Conservation (phyloP, 352 stramenopile species). For the Globisporangium nunn region DNA sequence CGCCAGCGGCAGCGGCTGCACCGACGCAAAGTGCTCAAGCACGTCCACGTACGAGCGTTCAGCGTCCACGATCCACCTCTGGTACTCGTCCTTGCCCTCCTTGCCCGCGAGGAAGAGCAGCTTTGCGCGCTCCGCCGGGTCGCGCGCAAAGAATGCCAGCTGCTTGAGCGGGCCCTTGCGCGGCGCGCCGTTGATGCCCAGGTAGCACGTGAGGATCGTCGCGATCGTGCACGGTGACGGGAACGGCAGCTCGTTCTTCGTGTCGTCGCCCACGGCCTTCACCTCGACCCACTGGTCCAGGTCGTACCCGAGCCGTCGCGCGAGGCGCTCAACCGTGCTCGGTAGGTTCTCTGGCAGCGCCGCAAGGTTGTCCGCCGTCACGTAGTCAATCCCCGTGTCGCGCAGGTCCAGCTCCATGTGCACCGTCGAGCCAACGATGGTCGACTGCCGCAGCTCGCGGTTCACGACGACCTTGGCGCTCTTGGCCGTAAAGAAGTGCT, state of each 20-base stretch:
- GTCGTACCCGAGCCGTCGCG: constrained; percentile 80
- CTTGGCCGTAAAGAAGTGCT: constrained; percentile 87
- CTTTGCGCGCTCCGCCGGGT: constrained; percentile 40
- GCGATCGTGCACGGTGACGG: constrained; percentile 92
- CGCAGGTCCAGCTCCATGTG: constrained; percentile 89
- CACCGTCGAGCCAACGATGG: constrained; percentile 74
- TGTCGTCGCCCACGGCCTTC: constrained; percentile 39
- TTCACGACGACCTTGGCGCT: constrained; percentile 84
- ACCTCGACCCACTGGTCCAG: constrained; percentile 87
- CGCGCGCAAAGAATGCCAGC: constrained; percentile 69
- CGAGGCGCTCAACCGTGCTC: constrained; percentile 78
- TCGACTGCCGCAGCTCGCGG: constrained; percentile 84
- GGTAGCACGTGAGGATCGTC: constrained; percentile 89
- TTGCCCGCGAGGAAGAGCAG: constrained; percentile 55
- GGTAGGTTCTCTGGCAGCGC: constrained; percentile 88
- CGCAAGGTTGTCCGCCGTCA: constrained; percentile 92
- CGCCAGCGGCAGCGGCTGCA: constrained; percentile 47
- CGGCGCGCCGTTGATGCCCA: constrained; percentile 91
- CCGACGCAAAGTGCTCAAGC: constrained; percentile 68
- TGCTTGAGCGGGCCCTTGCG: constrained; percentile 75
- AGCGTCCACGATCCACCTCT: constrained; percentile 88
- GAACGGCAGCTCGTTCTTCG: constrained; percentile 80
- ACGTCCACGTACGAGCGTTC: constrained; percentile 91
- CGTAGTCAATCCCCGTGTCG: constrained; percentile 80
- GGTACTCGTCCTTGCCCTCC: constrained; percentile 93